Evolutionary conservation across 176 grass and related monocot genomes (phyloP), one percentile per base, ranked within the genome.

Genomic region (Ensete ventricosum): DNA sequence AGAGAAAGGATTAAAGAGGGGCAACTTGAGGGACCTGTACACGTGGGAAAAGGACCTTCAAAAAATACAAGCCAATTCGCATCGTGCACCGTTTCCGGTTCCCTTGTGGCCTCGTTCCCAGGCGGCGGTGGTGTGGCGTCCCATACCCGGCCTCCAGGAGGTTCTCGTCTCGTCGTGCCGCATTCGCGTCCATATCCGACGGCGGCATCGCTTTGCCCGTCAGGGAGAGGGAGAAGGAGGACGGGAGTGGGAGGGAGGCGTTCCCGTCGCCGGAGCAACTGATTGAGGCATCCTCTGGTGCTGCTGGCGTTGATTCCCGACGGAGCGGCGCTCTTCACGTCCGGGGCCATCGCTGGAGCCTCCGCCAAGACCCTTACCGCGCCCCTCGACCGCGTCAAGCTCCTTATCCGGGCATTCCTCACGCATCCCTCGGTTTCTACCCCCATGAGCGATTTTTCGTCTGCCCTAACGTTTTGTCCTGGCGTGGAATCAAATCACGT

Each of bases 311-410:
- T 97, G 14, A 85, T 92, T 52, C 93, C 93, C n/a, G 88, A 92
- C 76, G 86, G 79, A 64, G 87, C 82, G 69, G 85, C 93, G 34
- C 90, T 92, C 55, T 97, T 97, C 83, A 85, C 82, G 0, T 88
- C 90, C 10, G 90, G 94, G 16, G 90, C 90, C 1, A 69, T 87
- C 4, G 82, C 94, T 3, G 94, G 94, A 11, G 88, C 85, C 22
- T 75, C 81, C 12, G 88, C 94, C 66, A 97, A 93, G 84, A 85
- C 94, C 11, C 50, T 93, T 48, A 97, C 94, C 8, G 90, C 94
- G 19, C 94, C 90, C 14, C 83, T 98, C 69, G 94, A 98, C 75
- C 90, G 90, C 70, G 88, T 89, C 81, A 98, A 98, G 82, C 78
- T 98, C 27, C 94, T 98, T 82, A 98, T 98, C 90, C 94, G 91